Percentiles rank a stretch among this genome's conserved stretches.
These are phyloP conservation scores for Botrytis porri DNA, from an alignment of 2,329 filamentous ascomycete species.

Conservation along the genomic window DNA sequence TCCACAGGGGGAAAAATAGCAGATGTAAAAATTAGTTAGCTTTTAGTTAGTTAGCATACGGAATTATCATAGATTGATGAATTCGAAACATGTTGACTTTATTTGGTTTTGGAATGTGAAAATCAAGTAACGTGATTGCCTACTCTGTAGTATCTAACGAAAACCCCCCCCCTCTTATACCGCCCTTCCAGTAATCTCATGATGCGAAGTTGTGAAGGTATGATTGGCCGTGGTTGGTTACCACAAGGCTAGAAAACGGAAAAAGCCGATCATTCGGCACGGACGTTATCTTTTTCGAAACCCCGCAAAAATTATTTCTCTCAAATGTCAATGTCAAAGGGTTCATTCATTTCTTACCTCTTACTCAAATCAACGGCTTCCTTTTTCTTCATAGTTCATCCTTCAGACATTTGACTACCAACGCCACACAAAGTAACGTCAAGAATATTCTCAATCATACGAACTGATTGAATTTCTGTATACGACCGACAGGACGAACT, in stretches of 20 bases:
- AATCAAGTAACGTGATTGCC: not conserved
- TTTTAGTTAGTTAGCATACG: not conserved
- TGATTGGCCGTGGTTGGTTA: not conserved
- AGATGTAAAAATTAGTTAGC: conserved; percentile 14
- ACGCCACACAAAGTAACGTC: not conserved
- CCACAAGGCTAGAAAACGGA: not conserved
- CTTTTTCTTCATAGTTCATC: not conserved
- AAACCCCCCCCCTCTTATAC: not conserved
- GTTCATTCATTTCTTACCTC: not conserved
- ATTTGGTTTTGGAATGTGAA: not conserved
- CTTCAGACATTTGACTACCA: not conserved
- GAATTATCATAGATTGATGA: conserved; percentile 15
- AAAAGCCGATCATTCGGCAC: conserved; percentile 1
- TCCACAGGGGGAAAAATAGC: not conserved
- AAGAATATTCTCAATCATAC: not conserved
- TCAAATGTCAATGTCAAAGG: conserved; percentile 7
- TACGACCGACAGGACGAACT: not conserved
- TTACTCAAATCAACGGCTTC: too few species aligned
- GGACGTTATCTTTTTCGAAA: not conserved
- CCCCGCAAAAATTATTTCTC: conserved; percentile 18
- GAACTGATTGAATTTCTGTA: not conserved
- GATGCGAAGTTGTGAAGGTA: not conserved
- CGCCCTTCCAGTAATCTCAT: not conserved
- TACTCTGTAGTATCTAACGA: not conserved
- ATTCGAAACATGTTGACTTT: not conserved